These are phyloP conservation scores for Niebla homalea DNA, from an alignment of 495 filamentous ascomycete species.

Conservation along the genomic window DNA sequence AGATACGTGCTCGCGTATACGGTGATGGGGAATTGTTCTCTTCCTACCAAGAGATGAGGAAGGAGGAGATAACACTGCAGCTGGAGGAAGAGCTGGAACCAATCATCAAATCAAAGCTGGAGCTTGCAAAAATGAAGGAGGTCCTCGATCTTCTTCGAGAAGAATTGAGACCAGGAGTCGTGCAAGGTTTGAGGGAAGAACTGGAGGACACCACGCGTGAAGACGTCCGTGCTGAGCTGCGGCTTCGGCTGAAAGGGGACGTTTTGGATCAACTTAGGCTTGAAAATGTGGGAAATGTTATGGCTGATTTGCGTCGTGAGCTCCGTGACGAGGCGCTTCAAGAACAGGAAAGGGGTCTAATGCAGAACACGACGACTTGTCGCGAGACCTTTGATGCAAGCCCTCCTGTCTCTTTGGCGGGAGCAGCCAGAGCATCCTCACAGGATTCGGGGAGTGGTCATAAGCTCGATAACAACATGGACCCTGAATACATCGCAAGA, in stretches of 20 bases:
- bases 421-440: background rate
- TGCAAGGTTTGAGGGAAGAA: background rate
- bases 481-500: background rate
- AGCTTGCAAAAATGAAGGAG: background rate
- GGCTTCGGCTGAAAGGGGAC: background rate
- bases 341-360: background rate
- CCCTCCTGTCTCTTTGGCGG: background rate
- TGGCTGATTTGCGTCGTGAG: background rate
- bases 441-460: background rate
- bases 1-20: conserved; percentile 5
- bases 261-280: background rate
- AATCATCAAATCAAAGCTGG: background rate
- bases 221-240: background rate
- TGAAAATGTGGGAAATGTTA: background rate
- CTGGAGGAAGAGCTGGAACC: background rate
- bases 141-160: background rate
- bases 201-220: background rate
- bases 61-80: background rate
- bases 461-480: background rate
- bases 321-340: background rate
- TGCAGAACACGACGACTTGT: background rate
- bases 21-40: background rate
- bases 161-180: background rate
- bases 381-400: background rate
- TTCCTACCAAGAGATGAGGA: background rate